Base-by-base conservation (phyloP, 257 asterid species). In the Haberlea rhodopensis region DNA sequence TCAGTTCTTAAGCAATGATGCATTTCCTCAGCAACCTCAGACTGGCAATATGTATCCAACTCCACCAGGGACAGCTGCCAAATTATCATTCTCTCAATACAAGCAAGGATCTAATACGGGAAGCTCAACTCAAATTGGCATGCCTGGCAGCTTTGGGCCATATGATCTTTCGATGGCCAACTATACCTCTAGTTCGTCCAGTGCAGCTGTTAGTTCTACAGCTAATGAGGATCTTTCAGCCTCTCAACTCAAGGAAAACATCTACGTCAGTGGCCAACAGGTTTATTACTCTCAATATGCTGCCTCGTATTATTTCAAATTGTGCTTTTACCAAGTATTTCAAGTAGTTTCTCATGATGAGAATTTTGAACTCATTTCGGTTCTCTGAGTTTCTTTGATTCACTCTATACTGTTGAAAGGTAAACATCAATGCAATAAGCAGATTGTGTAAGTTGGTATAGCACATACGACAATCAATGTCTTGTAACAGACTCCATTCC, bases 21-120 rank as follows among this genome's bases (percentile, higher is more conserved):
- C 82, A 22, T 91, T 83, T 71, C 88, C 94, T 48, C 96, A 86
- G 86, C 96, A 84, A 75, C 90, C 94, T 70, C 97, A 81, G 80
- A 70, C 90, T 63, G 95, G 82, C 27, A 76, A 75, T 62, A 56
- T 85, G 46, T 88, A 86, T 80, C 95, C 84, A 73, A 59, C 88
- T 62, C 82, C 87, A 60, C 80, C 91, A 68, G 95, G 87, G 54
- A 73, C 90, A 48, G 70, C 84, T 72, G 80, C 85, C 75, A 88
- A 89, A 80, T 88, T 81, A 84, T 75, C 98, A 21, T 84, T 81
- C 53, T 74, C 94, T 26, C 98, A 88, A 66, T 83, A 75, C 74
- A 88, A 87, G 79, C 95, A 86, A 62, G 96, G 95, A 67, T 58
- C 88, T 63, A 87, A 85, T 71, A 71, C 82, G 25, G 88, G 85